phyloP scores from a whole-genome alignment of 768 basidiomycete genomes.

The Rickenella mellea region DNA sequence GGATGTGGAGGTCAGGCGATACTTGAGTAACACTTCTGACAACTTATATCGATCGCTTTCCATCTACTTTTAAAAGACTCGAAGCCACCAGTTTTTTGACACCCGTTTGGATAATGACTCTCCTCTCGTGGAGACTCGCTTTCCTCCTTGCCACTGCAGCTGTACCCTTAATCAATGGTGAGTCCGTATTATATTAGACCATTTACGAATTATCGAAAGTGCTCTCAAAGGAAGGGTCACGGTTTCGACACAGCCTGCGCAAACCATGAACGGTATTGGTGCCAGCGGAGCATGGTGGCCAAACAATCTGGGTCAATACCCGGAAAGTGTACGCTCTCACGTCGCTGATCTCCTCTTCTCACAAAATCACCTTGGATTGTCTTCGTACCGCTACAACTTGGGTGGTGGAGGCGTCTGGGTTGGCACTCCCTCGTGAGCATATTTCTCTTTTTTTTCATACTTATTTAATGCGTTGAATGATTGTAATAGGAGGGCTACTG shows the following conservation, averaged over 20 bases:
- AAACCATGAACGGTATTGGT: slow-evolving; percentile 30
- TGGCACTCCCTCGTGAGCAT: slow-evolving; percentile 17
- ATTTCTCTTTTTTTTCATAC: neutral
- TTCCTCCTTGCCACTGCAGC: no score
- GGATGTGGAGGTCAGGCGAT: no score
- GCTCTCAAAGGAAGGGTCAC: neutral
- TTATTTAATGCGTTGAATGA: neutral
- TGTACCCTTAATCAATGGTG: no score
- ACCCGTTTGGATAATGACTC: no score
- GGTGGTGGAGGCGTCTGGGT: slow-evolving; percentile 35
- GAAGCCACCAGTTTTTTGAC: no score
- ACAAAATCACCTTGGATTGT: slow-evolving; percentile 26
- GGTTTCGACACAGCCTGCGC: slow-evolving; percentile 8
- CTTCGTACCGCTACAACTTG: slow-evolving; percentile 33
- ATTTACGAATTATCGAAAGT: no score
- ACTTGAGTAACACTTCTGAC: no score
- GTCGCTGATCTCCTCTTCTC: slow-evolving; percentile 31
- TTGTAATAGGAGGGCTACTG: slow-evolving; percentile 3
- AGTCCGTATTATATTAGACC: no score
- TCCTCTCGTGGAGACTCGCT: no score
- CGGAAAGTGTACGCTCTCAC: slow-evolving; percentile 29
- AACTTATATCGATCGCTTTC: no score
- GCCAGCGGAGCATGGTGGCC: slow-evolving; percentile 42
- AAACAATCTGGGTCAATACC: slow-evolving; percentile 30
- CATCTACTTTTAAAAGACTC: no score